Evolutionary conservation across 768 basidiomycete species (phyloP).

Genomic region (Rickenella mellea): DNA sequence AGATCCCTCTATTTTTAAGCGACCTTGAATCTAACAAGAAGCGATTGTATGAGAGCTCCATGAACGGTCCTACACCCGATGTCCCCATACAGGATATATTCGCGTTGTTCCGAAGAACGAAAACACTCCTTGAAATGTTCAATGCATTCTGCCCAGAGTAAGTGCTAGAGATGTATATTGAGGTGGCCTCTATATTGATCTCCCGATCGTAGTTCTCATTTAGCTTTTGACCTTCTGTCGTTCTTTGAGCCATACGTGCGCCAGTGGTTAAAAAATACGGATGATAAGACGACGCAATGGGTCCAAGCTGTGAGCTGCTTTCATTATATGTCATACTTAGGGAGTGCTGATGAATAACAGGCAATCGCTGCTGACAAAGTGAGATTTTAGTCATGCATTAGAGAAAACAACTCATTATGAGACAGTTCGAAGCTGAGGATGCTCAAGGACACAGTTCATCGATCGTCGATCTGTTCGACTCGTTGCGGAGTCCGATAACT

Average conservation of each 20-base stretch:
- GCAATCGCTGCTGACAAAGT: conserved; percentile 83
- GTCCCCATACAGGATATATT: conserved; percentile 89
- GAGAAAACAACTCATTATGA: not conserved
- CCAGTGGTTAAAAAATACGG: conserved; percentile 83
- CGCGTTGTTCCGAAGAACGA: conserved; percentile 71
- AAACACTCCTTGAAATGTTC: conserved; percentile 70
- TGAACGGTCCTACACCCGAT: conserved; percentile 81
- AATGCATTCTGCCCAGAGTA: conserved; percentile 74
- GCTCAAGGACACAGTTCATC: conserved; percentile 88
- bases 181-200: conserved; percentile 3
- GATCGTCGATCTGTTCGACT: conserved; percentile 93
- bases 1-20: conserved; percentile 53
- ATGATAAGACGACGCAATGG: conserved; percentile 88
- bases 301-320: conserved; percentile 67
- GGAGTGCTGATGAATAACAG: conserved; percentile 23
- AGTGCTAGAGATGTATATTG: conserved; percentile 16
- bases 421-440: conserved; percentile 70
- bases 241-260: conserved; percentile 87
- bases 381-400: conserved; percentile 4
- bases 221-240: conserved; percentile 58
- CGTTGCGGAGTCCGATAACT: conserved; percentile 79
- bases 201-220: conserved; percentile 30
- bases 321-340: not conserved
- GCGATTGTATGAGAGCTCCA: conserved; percentile 70
- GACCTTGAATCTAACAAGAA: conserved; percentile 66